Conservation (phyloP, 345 rosid species). For the Trapa bicornis region DNA sequence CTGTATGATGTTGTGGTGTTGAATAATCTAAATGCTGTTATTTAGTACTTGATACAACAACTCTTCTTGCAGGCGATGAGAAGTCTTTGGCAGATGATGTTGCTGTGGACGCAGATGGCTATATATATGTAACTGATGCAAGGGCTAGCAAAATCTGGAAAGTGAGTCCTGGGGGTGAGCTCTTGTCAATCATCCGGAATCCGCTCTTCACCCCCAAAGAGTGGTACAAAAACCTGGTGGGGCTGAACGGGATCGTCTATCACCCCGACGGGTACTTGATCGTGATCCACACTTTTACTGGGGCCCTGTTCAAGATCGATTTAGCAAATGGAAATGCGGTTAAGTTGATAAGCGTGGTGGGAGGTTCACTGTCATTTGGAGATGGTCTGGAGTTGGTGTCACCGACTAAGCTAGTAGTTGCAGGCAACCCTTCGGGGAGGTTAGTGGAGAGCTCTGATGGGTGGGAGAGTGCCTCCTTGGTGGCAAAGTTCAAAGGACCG, state of each 20-base stretch:
- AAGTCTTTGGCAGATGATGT: slow-evolving; percentile 78
- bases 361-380: slow-evolving; percentile 51
- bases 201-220: slow-evolving; percentile 51
- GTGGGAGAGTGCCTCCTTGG: slow-evolving; percentile 67
- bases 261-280: slow-evolving; percentile 75
- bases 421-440: slow-evolving; percentile 61
- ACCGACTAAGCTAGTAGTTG: slow-evolving; percentile 64
- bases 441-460: slow-evolving; percentile 71
- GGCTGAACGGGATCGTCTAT: slow-evolving; percentile 70
- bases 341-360: slow-evolving; percentile 32
- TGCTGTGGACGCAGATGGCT: slow-evolving; percentile 57
- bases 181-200: slow-evolving; percentile 35
- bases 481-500: slow-evolving; percentile 53
- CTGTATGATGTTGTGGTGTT: no score
- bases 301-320: slow-evolving; percentile 52
- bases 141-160: slow-evolving; percentile 60
- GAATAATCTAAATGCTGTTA: not conserved
- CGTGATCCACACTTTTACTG: slow-evolving; percentile 58
- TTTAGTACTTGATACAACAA: not conserved
- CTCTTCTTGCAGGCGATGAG: slow-evolving; percentile 30
- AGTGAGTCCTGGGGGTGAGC: slow-evolving; percentile 47
- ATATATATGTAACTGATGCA: slow-evolving; percentile 65
- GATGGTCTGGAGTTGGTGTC: slow-evolving; percentile 68
- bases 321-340: slow-evolving; percentile 27
- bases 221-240: slow-evolving; percentile 58